Evolutionary conservation across 371 early-diverging fungal genomes (phyloP), one percentile per base, ranked within the genome.

Genomic region (Dentiscutata heterogama): DNA sequence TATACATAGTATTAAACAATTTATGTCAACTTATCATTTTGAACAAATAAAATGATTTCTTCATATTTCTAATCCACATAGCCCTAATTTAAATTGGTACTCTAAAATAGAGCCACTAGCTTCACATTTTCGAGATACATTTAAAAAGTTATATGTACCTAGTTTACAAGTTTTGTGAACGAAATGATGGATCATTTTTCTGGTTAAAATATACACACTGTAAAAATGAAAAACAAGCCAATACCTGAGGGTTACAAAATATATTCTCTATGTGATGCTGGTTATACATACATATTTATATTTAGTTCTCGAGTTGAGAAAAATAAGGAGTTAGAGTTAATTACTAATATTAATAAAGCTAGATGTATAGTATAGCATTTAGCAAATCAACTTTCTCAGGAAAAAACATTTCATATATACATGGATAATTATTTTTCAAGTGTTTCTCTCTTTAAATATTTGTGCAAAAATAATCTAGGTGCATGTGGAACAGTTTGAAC

Each of bases 401-500:
- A 31, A 10, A 39, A 39, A 20, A 20, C 60, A 13, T 80, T 64
- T 8, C 68, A 75, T 78, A 63, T 84, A 13, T 84, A 56, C 50
- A 80, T 82, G 81, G 82, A 82, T 31, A 84, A 84, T 67, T 80
- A 68, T 29, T 82, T 82, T 54, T 75, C 72, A 3, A 72, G 27
- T 14, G 68, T 84, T 27, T n/a, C 27, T 18, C 54, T 82, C 0
- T 84, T 82, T 56, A 42, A 65, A 27, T 56, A 70, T 63, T 63
- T 83, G 14, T 11, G 78, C 14, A 35, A 64, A 20, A 56, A 58
- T 7, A 58, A 56, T 10, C 18, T 77, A 64, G 81, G 80, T 14
- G 82, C 81, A 0, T 84, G 82, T 76, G 81, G 81, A 13, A 82
- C 79, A n/a, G n/a, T n/a, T n/a, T n/a, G n/a, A n/a, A n/a, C n/a